Base-by-base conservation (phyloP, 306 rosid species). In the Casuarina cunninghamiana region DNA sequence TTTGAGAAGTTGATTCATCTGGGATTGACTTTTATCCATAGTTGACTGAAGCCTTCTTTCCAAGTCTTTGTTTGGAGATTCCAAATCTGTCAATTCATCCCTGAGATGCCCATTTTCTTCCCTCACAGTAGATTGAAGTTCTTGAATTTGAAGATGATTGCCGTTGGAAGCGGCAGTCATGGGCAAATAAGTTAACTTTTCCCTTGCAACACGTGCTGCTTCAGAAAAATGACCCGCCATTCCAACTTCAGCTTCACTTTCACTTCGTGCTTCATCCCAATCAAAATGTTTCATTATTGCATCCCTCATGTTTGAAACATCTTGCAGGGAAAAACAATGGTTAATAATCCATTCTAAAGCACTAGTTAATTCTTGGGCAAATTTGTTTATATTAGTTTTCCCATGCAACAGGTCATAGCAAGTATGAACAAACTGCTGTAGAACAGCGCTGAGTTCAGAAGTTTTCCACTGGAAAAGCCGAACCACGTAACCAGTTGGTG, bases 391-490 rank as follows among this genome's bases (percentile, higher is more conserved):
- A 71, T 84, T 84, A 77, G 82, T 84, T 86, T 83, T 87, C 69
- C 98, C 93, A 80, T 83, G 90, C 82, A 90, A 81, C 70, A 90
- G 75, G 80, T 87, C 90, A 77, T 89, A 82, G 85, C 98, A 93
- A 67, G 74, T 84, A 37, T 86, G 93, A 78, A 91, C 83, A 87
- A 87, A 90, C 71, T 81, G 73, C 81, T 85, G 90, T 53, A 91
- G 71, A 84, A 86, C 84, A 61, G 77, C 77, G 74, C 80, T 45
- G 21, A 93, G 87, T 77, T 93, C 98, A 63, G 90, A 91, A 72
- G 81, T 80, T 84, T 93, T 93, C 98, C 98, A 93, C 78, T 91
- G 97, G 86, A 93, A 89, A 84, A 90, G 90, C 71, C 96, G 98
- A 15, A 80, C 93, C 84, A 85, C 81, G 82, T 91, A 93, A 72